phyloP scores from a whole-genome alignment of 2,329 filamentous ascomycete species.

The Monosporascus sp. region DNA sequence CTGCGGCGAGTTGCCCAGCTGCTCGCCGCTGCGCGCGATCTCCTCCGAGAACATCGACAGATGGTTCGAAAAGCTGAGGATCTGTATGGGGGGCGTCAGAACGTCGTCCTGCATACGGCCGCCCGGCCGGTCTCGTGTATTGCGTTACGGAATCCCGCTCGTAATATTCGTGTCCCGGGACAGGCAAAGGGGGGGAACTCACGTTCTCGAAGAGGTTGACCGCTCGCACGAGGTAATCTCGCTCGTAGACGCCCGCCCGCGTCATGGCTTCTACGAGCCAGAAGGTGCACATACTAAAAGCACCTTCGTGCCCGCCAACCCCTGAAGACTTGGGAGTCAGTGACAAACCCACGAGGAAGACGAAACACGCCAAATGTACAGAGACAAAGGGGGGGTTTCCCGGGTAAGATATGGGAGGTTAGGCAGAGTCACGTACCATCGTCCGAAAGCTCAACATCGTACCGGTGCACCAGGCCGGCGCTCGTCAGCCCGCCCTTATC shows the following conservation, averaged over 20 bases:
- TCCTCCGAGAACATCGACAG: constrained; percentile 76
- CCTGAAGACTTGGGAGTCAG: constrained; percentile 36
- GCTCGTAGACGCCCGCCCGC: constrained; percentile 59
- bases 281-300: constrained; percentile 78
- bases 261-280: constrained; percentile 78
- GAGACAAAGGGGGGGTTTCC: neutral
- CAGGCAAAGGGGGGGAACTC: neutral
- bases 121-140: neutral
- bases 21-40: constrained; percentile 68
- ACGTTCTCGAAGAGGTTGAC: constrained; percentile 67
- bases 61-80: constrained; percentile 72
- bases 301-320: constrained; percentile 68
- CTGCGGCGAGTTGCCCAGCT: constrained; percentile 74
- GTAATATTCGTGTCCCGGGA: neutral
- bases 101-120: neutral
- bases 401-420: neutral
- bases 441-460: constrained; percentile 62
- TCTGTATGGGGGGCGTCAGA: constrained; percentile 22
- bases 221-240: constrained; percentile 56
- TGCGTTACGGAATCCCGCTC: neutral
- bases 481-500: constrained; percentile 73
- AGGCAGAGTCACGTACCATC: constrained; percentile 48
- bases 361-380: neutral
- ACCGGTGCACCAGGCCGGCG: constrained; percentile 70
- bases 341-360: neutral